Evolutionary conservation across 2,329 filamentous ascomycete species (phyloP), one percentile per base, ranked within the genome.

Genomic region (Diaporthe amygdali): DNA sequence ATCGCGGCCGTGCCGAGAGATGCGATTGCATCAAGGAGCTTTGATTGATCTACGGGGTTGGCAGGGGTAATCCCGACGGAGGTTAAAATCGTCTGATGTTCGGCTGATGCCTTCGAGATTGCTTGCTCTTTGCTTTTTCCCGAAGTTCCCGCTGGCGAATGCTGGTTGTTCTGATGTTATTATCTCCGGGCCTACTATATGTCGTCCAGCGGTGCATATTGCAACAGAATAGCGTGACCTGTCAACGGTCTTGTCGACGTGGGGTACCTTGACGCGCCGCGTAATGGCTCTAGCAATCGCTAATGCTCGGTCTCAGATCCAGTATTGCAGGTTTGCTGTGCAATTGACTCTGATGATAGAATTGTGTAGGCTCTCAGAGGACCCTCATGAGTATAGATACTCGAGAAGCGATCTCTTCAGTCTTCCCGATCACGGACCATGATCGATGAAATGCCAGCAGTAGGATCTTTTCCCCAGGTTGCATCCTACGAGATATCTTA

Each of bases 1-100:
- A 47, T 34, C 20, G 59, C 59, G 41, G 59, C 41, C 59, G 59
- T 63, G 59, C 41, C 41, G 27, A 47, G 27, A 63, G 27, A 63
- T 63, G 59, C 59, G 59, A 63, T 47, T 47, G 59, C 39, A 47
- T 63, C 27, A 41, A 63, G 5, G 20, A 25, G 56, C 56, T 34
- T 63, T 63, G 56, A 63, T 63, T 63, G 56, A 63, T 63, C 56
- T 63, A 46, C 56, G 39, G 56, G 30, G 25, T 2, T 30, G 56
- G 34, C 59, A 63, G 41, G 59, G 59, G 59, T 63, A 30, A 63
- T 37, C 59, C 59, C 20, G 41, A 47, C 59, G 41, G 59, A 47
- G 20, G 59, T 63, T 63, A 63, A 63, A 63, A 47, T 63, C 59
- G 30, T 63, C 59, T 63, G 59, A 63, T 63, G 59, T 47, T 34